Evolutionary conservation across 192 early-diverging fungal genomes (phyloP).

Genomic region (Rhizophagus prolifer): DNA sequence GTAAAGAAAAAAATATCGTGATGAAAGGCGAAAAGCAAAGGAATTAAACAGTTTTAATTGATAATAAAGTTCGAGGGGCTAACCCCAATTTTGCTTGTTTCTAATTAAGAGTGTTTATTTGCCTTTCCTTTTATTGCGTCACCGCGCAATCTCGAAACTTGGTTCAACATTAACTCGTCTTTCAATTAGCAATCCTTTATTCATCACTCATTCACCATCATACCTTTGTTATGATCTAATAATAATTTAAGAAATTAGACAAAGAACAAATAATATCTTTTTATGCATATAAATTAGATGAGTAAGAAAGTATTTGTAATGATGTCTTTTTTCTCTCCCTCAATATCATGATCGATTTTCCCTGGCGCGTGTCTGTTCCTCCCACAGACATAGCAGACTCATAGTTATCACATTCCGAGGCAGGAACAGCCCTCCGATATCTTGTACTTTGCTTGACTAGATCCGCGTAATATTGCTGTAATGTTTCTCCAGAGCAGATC

Average conservation of each 20-base stretch:
- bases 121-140: neutral
- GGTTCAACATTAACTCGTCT: neutral
- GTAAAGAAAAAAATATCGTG: no score
- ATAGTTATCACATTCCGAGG: neutral
- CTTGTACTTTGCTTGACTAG: constrained; percentile 69
- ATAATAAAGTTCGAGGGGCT: neutral
- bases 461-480: constrained; percentile 93
- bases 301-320: neutral
- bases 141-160: neutral
- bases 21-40: no score
- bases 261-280: no score
- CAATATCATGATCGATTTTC: neutral
- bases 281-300: neutral
- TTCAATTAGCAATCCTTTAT: neutral
- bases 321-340: neutral
- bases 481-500: constrained; percentile 67
- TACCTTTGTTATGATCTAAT: neutral
- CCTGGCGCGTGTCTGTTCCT: neutral
- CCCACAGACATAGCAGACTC: neutral
- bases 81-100: neutral
- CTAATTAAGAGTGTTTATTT: neutral
- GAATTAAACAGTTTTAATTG: no score
- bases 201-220: neutral
- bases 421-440: constrained; percentile 2
- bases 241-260: neutral